A percentile compares a stretch with the other conserved stretches of the same genome.
Evolutionary conservation across 2,329 filamentous ascomycete genomes (phyloP).

Genomic region (Drechslerella coelobrocha): DNA sequence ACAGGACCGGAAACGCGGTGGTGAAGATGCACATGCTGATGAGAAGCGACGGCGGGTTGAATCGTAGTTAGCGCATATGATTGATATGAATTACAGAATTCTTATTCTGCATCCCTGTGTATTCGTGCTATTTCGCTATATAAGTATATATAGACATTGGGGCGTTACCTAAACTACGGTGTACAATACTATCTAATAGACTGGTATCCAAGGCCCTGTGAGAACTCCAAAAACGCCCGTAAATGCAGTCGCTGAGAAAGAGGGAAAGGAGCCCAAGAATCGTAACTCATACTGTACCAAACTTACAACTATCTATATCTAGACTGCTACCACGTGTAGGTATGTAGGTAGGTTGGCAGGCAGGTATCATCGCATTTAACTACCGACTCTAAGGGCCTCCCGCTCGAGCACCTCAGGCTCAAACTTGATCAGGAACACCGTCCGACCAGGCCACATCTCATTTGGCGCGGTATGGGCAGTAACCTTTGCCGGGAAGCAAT

Average conservation of each 20-base stretch:
- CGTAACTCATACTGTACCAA: background rate
- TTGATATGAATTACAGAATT: too few species aligned
- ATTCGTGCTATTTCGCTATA: too few species aligned
- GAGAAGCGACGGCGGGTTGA: conserved; percentile 50
- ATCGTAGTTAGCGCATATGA: conserved; percentile 4
- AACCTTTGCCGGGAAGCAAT: conserved; percentile 87
- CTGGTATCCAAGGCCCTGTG: too few species aligned
- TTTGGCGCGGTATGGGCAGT: conserved; percentile 79
- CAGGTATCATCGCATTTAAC: conserved; percentile 54
- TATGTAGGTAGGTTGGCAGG: background rate
- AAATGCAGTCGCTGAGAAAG: conserved; percentile 47
- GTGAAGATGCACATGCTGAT: conserved; percentile 28
- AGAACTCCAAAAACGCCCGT: conserved; percentile 26
- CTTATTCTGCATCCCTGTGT: too few species aligned
- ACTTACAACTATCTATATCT: background rate
- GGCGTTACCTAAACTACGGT: too few species aligned
- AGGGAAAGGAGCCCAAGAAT: background rate
- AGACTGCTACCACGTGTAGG: background rate
- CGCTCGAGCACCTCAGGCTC: conserved; percentile 88
- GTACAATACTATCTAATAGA: conserved; percentile 4
- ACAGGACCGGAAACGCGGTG: conserved; percentile 29
- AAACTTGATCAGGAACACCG: conserved; percentile 94
- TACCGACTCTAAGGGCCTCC: conserved; percentile 77
- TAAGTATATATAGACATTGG: too few species aligned
- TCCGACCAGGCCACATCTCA: conserved; percentile 95